phyloP scores from a whole-genome alignment of 2,329 filamentous ascomycete genomes.

The Sarocladiaceae sp. region DNA sequence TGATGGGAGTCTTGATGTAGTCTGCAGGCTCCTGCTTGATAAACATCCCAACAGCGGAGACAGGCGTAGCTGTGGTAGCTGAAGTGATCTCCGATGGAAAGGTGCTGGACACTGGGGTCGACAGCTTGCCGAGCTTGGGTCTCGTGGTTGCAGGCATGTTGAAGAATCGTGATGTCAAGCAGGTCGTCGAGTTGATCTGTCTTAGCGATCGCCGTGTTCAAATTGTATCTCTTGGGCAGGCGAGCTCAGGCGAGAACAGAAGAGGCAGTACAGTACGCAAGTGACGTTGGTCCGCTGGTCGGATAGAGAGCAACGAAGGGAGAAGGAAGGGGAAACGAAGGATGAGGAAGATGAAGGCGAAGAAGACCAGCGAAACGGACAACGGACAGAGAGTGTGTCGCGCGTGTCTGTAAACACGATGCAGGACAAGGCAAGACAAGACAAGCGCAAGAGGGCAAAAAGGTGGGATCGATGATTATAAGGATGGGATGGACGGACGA shows the following conservation, averaged over 20 bases:
- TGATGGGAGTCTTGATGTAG: constrained; percentile 84
- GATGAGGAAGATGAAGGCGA: neutral
- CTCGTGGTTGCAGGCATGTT: constrained; percentile 46
- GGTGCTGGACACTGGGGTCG: constrained; percentile 58
- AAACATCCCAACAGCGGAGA: constrained; percentile 42
- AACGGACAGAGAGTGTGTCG: constrained; percentile 5
- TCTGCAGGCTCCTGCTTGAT: constrained; percentile 37
- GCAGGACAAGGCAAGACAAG: constrained; percentile 2
- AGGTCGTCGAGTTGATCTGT: neutral
- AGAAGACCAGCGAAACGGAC: constrained; percentile 6
- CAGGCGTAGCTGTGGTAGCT: constrained; percentile 60
- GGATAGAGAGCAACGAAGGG: constrained; percentile 1
- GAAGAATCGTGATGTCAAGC: constrained; percentile 14
- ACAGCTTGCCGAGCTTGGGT: constrained; percentile 59
- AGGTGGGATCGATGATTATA: constrained; percentile 11
- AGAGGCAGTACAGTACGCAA: neutral
- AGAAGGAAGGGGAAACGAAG: neutral
- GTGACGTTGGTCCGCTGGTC: neutral
- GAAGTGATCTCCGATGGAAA: constrained; percentile 55
- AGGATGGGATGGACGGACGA: constrained; percentile 2
- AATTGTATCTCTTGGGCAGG: neutral
- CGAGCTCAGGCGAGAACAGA: neutral
- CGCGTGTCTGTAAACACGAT: constrained; percentile 8
- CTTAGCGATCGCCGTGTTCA: neutral
- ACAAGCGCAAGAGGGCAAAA: neutral